These are phyloP conservation scores for Begonia fuchsioides DNA, from an alignment of 306 rosid genomes.

Conservation along the genomic window DNA sequence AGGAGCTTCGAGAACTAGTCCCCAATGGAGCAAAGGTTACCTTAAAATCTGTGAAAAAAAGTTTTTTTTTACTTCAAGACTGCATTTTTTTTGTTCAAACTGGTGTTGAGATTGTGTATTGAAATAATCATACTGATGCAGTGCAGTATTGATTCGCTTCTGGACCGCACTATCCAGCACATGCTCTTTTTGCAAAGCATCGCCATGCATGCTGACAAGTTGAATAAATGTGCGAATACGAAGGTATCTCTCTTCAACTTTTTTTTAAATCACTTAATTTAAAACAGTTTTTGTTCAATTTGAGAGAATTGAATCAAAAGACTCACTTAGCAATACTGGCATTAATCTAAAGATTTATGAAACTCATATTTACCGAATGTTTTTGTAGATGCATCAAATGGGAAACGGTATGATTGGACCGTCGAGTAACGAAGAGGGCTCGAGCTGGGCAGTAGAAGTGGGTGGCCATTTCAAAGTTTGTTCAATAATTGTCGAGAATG, in stretches of 20 bases:
- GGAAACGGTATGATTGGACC: slow-evolving; percentile 45
- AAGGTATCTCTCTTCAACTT: slow-evolving; percentile 24
- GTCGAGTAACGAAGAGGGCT: slow-evolving; percentile 49
- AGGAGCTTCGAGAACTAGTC: slow-evolving; percentile 85
- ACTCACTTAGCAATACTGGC: no score
- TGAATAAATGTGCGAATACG: slow-evolving; percentile 41
- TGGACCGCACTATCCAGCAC: slow-evolving; percentile 88
- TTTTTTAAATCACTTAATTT: no score
- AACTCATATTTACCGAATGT: not conserved
- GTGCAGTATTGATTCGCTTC: slow-evolving; percentile 89
- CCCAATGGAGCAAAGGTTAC: slow-evolving; percentile 91
- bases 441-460: slow-evolving; percentile 98
- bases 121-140: slow-evolving; percentile 25
- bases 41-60: not conserved
- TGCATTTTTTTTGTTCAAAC: not conserved
- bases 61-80: not conserved
- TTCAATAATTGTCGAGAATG: slow-evolving; percentile 71
- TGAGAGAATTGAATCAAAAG: no score
- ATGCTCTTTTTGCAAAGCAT: slow-evolving; percentile 81
- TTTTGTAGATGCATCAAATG: slow-evolving; percentile 43
- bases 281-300: no score
- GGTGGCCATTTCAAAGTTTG: slow-evolving; percentile 83
- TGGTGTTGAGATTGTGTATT: not conserved
- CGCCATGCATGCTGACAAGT: slow-evolving; percentile 77
- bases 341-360: no score